Evolutionary conservation across 129 eudicot genomes (phyloP), one percentile per base, ranked within the genome.

Genomic region (Deinandra increscens): DNA sequence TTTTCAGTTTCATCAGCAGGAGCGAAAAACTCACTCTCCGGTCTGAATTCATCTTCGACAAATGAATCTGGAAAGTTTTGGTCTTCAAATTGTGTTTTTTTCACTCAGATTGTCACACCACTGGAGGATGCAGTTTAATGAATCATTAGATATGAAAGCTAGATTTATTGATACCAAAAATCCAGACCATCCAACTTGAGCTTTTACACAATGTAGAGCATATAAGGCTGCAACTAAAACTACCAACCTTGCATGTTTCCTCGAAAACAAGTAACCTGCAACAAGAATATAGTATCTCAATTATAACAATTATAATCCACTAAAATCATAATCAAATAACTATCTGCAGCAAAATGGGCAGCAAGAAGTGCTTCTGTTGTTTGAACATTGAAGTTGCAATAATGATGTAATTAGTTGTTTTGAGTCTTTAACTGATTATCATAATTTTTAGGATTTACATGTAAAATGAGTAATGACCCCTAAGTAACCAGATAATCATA

Each of bases 81-180:
- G 45, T 87, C 99, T 70, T 94, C 96, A 68, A 83, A 75, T 58
- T 79, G 91, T 19, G 87, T 38, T 51, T 81, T n/a, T 83, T 74
- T 87, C 96, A 73, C 91, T 84, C 83, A 90, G 58, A 71, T 81
- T 85, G 75, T 94, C 99, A 77, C 97, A 94, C 92, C 97, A 85
- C 26, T 87, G 86, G 64, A 94, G 84, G 61, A 94, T 69, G 74
- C 77, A 76, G 66, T 68, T 84, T 61, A 89, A 78, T 36, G 79
- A 76, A 66, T 90, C 99, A 71, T 94, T 87, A 45, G 99, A 85
- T 60, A 89, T 75, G 79, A 94, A 94, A 3, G 97, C 86, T 44
- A 94, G 90, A 74, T 85, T 82, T 44, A 89, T 68, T 6, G 99
- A 84, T 15, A 94, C 84, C 77, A 76, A 80, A 65, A 88, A 79